These are phyloP conservation scores for Neocallimastix lanati DNA, from an alignment of 192 early-diverging fungal species.

Conservation along the genomic window DNA sequence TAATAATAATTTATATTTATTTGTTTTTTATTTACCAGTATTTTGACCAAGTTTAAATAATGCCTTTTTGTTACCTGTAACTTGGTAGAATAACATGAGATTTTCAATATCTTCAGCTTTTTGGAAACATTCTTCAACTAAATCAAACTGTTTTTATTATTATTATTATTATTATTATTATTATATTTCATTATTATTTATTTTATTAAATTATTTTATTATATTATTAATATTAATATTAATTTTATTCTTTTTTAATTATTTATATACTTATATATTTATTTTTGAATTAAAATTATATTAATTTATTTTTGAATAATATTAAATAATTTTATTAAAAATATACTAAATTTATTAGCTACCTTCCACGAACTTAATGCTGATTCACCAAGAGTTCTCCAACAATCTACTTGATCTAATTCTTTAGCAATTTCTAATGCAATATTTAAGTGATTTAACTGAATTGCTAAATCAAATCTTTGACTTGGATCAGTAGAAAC, in stretches of 20 bases:
- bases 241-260: too few species aligned
- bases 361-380: conserved; percentile 77
- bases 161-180: too few species aligned
- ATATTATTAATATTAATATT: too few species aligned
- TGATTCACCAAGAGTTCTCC: conserved; percentile 79
- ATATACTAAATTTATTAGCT: too few species aligned
- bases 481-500: conserved; percentile 94
- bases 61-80: conserved; percentile 64
- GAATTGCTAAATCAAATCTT: conserved; percentile 84
- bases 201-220: too few species aligned
- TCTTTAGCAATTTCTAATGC: conserved; percentile 75
- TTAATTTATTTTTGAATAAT: too few species aligned
- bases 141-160: conserved; percentile 36
- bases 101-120: conserved; percentile 81
- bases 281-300: too few species aligned
- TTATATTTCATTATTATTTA: too few species aligned
- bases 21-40: conserved; percentile 23
- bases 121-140: conserved; percentile 78
- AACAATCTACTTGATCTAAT: conserved; percentile 71
- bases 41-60: conserved; percentile 51
- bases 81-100: conserved; percentile 74
- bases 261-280: too few species aligned
- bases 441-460: conserved; percentile 60
- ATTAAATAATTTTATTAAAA: too few species aligned
- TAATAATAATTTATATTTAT: too few species aligned